Evolutionary conservation across 169 alveolate genomes (phyloP).

Genomic region (Babesia ovis): DNA sequence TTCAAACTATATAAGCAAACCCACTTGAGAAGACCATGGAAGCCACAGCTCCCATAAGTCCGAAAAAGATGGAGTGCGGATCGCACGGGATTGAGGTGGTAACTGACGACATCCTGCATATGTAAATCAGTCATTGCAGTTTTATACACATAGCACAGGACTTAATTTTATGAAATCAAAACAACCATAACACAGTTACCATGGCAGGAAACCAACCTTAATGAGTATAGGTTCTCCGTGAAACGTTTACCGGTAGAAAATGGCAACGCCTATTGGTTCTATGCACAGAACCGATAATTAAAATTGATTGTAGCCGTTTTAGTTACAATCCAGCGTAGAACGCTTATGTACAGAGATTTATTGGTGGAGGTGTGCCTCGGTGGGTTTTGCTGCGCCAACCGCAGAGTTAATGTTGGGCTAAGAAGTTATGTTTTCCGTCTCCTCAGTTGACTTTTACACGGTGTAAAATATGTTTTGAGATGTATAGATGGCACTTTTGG

Average conservation of each 20-base stretch:
- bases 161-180: too few species aligned
- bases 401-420: not conserved
- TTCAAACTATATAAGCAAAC: not conserved
- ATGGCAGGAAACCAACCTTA: not conserved
- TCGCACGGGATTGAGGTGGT: conserved; percentile 75
- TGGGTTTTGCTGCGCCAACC: not conserved
- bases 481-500: too few species aligned
- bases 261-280: not conserved
- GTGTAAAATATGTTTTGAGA: too few species aligned
- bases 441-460: too few species aligned
- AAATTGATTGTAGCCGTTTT: not conserved
- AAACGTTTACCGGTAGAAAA: not conserved
- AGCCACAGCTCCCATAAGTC: conserved; percentile 97
- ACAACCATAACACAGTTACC: not conserved
- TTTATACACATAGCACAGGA: too few species aligned
- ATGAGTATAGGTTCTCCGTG: not conserved
- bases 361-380: conserved; percentile 1
- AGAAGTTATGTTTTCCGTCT: not conserved
- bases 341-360: not conserved
- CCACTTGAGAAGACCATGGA: conserved; percentile 96
- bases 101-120: conserved; percentile 10
- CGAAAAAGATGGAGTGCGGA: conserved; percentile 94
- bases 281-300: not conserved
- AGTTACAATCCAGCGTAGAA: not conserved
- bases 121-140: too few species aligned